Base-by-base conservation (phyloP, 1,284 basidiomycete species). In the Ganoderma resinaceum region DNA sequence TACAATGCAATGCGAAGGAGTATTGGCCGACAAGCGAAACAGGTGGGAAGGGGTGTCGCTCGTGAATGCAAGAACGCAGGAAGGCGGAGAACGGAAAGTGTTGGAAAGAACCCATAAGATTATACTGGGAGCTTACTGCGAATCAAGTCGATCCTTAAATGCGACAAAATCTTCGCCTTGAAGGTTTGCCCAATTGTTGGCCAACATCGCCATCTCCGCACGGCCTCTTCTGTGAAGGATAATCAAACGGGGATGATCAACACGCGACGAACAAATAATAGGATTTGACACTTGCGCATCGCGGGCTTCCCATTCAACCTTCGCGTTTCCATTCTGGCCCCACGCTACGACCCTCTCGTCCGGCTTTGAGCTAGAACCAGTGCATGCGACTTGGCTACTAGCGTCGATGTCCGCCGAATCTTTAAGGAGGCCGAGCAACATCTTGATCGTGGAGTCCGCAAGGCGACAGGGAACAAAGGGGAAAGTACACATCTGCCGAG, bases 381-480 rank as follows among this genome's bases (percentile, higher is more conserved):
- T 29, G n/a, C 57, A 40, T 42, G 61, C 26, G 4, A 26, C 59
- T 23, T 62, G 37, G 23, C 26, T 38, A 38, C 37, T 37, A 40
- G 16, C n/a, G 11, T 66, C 26, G 12, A 59, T 59, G 20, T 66
- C 58, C 3, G 66, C 57, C 2, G 55, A 59, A 43, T 53, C 62
- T 40, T 63, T 63, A 42, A 89, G 80, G 72, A 83, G 80, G 67
- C 83, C 82, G 52, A 90, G 78, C 72, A 87, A 74, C 26, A 83
- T 83, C 71, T 84, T 82, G 73, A 88, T 81, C 16, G 84, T 80
- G 62, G 80, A 76, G 70, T 86, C 84, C n/a, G 84, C 85, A 49
- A 84, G 80, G 72, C 88, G 82, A 78, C 89, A 89, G 33, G 88
- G 88, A 43, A 85, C 82, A 76, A 91, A 91, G 0, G 89, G 90